These are phyloP conservation scores for Beauveria sp. DNA, from an alignment of 2,329 filamentous ascomycete species.

Conservation along the genomic window DNA sequence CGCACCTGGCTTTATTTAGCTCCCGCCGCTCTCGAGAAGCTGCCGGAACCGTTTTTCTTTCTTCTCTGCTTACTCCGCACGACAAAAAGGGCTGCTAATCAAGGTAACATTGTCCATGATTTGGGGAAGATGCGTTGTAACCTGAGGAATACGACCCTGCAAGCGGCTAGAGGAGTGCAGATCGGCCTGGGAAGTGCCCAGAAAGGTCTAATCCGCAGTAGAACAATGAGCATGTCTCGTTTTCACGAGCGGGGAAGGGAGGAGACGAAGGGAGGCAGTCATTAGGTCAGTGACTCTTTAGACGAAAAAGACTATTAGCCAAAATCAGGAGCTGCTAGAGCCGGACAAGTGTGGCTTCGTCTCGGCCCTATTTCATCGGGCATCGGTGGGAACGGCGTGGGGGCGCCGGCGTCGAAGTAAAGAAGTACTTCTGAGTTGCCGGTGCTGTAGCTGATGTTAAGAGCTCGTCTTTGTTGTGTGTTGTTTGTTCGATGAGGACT, in stretches of 20 bases:
- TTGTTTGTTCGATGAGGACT: neutral
- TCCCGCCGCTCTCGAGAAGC: neutral
- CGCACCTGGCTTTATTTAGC: neutral
- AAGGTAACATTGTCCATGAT: neutral
- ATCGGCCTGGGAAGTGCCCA: neutral
- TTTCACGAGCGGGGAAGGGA: neutral
- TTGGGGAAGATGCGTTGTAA: constrained; percentile 3
- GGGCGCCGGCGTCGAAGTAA: neutral
- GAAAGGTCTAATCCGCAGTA: neutral
- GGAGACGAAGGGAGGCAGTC: neutral
- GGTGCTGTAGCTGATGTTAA: too few relatives aligned
- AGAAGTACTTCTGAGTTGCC: neutral
- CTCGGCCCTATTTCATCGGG: constrained; percentile 4
- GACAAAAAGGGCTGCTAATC: neutral
- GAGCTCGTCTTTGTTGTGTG: neutral
- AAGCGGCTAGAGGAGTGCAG: neutral
- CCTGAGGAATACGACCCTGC: neutral
- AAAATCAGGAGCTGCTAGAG: neutral
- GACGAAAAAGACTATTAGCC: neutral
- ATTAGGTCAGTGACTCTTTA: neutral
- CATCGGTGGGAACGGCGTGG: neutral
- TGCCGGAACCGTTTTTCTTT: neutral
- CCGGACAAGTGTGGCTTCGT: constrained; percentile 1
- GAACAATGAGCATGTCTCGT: neutral
- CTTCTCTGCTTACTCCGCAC: neutral